A percentile compares a stretch with the other conserved stretches of the same genome.
Conservation (phyloP, 768 basidiomycete species). For the Naganishia kalamii region DNA sequence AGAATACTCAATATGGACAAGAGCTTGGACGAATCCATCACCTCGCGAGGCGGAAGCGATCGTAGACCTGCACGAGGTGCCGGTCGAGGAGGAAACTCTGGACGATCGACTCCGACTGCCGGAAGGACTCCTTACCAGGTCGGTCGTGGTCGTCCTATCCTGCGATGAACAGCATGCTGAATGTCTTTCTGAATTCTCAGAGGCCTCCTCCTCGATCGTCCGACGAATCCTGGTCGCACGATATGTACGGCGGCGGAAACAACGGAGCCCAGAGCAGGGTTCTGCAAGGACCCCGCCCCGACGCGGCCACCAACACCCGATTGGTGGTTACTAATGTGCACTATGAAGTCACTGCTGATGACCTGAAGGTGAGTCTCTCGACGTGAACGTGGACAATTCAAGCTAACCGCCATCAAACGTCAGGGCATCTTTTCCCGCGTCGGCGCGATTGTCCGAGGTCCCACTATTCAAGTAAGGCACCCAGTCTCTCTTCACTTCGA, state of each 20-base stretch:
- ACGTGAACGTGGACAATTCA: no score
- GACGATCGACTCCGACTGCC: conserved; percentile 11
- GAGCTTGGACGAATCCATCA: conserved; percentile 5
- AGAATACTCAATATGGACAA: background rate
- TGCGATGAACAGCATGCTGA: background rate
- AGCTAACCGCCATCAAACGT: no score
- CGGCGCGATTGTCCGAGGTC: conserved; percentile 29
- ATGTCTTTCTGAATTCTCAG: conserved; percentile 16
- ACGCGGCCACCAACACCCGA: conserved; percentile 48
- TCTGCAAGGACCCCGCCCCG: conserved; percentile 34
- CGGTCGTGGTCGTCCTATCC: background rate
- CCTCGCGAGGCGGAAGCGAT: conserved; percentile 5
- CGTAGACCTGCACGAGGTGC: conserved; percentile 12
- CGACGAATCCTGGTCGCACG: conserved; percentile 24
- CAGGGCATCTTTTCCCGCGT: conserved; percentile 28
- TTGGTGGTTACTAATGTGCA: conserved; percentile 80
- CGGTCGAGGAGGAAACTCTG: background rate
- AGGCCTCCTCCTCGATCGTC: conserved; percentile 35
- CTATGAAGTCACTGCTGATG: conserved; percentile 83
- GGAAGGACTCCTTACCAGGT: conserved; percentile 26
- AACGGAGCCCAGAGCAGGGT: conserved; percentile 34
- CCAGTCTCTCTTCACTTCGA: conserved; percentile 16
- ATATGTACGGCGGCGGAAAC: conserved; percentile 18
- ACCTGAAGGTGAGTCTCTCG: no score
- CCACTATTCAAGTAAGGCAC: conserved; percentile 29